Conservation (phyloP, 805 yeast species). For the Myxozyma vanderwaltii region DNA sequence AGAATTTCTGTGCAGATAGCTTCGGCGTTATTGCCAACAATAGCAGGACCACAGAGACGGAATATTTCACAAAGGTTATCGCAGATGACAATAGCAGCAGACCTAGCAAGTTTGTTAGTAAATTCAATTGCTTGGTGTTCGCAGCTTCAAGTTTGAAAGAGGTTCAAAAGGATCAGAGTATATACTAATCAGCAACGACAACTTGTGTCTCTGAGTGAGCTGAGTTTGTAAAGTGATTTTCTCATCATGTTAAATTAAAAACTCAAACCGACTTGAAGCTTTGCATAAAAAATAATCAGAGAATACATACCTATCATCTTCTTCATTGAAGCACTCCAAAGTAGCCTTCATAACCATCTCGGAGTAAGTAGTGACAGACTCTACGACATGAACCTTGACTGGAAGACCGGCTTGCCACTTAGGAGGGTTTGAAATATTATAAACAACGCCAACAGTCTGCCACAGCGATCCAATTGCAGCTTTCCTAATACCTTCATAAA, state of each 20-base stretch:
- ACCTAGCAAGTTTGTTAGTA: conserved; percentile 5
- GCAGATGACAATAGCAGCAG: conserved; percentile 67
- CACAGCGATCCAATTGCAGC: conserved; percentile 80
- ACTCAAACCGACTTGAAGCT: not conserved
- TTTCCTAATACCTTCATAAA: conserved; percentile 84
- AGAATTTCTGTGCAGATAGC: conserved; percentile 68
- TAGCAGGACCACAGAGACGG: conserved; percentile 67
- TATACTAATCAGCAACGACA: conserved; percentile 31
- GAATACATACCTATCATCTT: conserved; percentile 71
- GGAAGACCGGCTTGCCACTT: conserved; percentile 43
- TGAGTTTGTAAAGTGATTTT: conserved; percentile 30
- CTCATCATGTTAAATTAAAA: conserved; percentile 26
- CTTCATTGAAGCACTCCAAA: conserved; percentile 65
- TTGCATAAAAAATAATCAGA: not conserved
- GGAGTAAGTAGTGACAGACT: conserved; percentile 59
- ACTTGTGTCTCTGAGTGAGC: conserved; percentile 37
- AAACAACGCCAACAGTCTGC: conserved; percentile 76
- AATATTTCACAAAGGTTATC: conserved; percentile 72
- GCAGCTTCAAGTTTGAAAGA: not conserved
- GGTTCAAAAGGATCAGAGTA: conserved; percentile 8
- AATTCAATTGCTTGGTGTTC: not conserved
- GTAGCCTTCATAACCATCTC: conserved; percentile 69
- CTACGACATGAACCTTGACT: conserved; percentile 52
- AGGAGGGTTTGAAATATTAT: conserved; percentile 35
- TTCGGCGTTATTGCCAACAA: conserved; percentile 65